Evolutionary conservation across 2,329 filamentous ascomycete genomes (phyloP).

Genomic region (Cladophialophora bantiana): DNA sequence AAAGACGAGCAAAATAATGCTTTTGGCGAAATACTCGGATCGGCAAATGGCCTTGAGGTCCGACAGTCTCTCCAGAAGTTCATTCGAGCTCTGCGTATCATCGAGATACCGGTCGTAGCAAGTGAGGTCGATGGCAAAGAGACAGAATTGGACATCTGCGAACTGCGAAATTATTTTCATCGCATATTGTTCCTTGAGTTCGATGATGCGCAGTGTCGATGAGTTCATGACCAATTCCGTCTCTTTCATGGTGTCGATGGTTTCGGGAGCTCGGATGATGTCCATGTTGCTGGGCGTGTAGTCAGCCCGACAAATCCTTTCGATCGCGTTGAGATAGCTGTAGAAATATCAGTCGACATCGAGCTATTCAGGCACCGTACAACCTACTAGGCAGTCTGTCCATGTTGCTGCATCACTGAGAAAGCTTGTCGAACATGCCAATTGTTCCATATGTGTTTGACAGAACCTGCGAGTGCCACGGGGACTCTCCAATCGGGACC

Average conservation of each 20-base stretch:
- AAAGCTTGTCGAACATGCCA: constrained; percentile 32
- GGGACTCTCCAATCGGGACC: constrained; percentile 26
- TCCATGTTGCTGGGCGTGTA: constrained; percentile 32
- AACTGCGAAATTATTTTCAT: constrained; percentile 32
- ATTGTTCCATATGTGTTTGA: constrained; percentile 30
- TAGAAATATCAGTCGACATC: constrained; percentile 7
- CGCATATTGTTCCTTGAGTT: constrained; percentile 23
- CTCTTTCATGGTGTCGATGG: constrained; percentile 32
- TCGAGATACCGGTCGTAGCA: constrained; percentile 32
- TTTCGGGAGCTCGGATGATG: constrained; percentile 29
- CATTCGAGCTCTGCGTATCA: constrained; percentile 18
- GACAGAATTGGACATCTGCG: constrained; percentile 30
- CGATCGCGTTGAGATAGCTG: constrained; percentile 30
- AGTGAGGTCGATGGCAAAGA: constrained; percentile 34
- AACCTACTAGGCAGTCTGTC: constrained; percentile 30
- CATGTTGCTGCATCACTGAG: constrained; percentile 27
- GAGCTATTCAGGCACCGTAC: neutral
- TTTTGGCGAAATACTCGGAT: constrained; percentile 26
- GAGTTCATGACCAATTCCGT: constrained; percentile 28
- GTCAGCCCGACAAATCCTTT: constrained; percentile 29
- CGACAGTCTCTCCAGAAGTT: constrained; percentile 25
- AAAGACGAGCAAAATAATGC: constrained; percentile 28
- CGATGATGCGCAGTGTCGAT: constrained; percentile 23
- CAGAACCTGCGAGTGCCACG: constrained; percentile 6
- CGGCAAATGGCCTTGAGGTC: constrained; percentile 21